Evolutionary conservation across 1,139 yeast species (phyloP), one percentile per base, ranked within the genome.

Genomic region (Citeromyces hawaiiensis): DNA sequence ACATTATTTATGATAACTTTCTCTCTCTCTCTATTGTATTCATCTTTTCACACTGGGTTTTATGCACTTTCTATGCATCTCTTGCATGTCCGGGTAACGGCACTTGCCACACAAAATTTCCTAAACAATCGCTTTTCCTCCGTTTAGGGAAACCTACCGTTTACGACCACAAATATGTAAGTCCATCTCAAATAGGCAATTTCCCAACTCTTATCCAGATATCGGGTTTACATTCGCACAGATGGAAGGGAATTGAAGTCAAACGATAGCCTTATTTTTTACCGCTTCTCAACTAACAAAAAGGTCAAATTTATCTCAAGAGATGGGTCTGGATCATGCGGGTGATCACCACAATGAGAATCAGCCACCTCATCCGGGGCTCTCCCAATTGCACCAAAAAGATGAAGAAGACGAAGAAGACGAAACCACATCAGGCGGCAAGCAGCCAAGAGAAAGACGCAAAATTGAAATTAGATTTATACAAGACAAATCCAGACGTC

Each of bases 401-500:
- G 56, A 51, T 36, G 64, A 60, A 29, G 68, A 68, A 33, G 71
- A 65, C 34, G 94, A 83, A 47, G 94, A 83, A 45, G 94, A 82
- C 43, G 82, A 73, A 47, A 72, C 70, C 47, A 64, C 73, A 42
- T 65, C 73, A 8, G 66, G 72, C 39, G 40, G 39, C n/a, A 38
- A 42, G 23, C 50, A 56, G 19, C 74, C 59, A 47, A 76, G 87
- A 56, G 97, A 91, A 63, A 76, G 97, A 63, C 81, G 97, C 64
- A 91, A 91, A 64, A 91, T 91, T 56, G 97, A 91, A 61, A 91
- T 91, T 61, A 86, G 87, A 66, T 91, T 91, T 56, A 91, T 91
- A 54, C 95, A 88, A 63, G 96, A 91, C 62, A 91, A 91, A 64
- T 85, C 96, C 27, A 79, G 97, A 60, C 86, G 98, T 56, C 98